Evolutionary conservation across 176 grass and related monocot species (phyloP), one percentile per base, ranked within the genome.

Genomic region (Dendrocalamus sinicus): DNA sequence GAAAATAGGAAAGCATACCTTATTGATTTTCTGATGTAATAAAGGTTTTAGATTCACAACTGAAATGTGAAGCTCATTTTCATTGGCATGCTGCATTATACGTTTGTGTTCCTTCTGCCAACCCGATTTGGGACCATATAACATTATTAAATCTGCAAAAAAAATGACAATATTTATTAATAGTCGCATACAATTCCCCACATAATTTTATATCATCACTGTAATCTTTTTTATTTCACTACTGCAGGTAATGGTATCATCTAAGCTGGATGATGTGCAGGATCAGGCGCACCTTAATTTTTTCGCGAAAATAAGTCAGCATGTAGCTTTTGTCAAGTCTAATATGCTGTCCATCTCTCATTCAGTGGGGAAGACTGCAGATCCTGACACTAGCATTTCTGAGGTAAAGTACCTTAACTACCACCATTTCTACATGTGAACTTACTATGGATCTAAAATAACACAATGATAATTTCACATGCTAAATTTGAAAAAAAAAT

Each of bases 231-330:
- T 75, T 28, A 77, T 79, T 80, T 80, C 19, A 28, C 11, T 92
- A 58, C 23, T 88, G 37, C 76, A 97, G 95, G 91, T 97, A 54
- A 87, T 91, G 87, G 84, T 88, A 65, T 93, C 95, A 60, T 89
- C 95, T 40, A 91, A 94, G 89, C 71, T 92, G 45, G 90, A 90
- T 79, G 88, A 95, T 95, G 63, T 72, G 12, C 84, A 72, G 53
- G 89, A 95, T 84, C 39, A 83, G 57, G 84, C 71, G 80, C 80
- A 76, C 77, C 79, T 70, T 48, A 62, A 69, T 71, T 75, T 97
- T 76, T 95, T 95, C 20, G 72, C 85, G 3, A 83, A 58, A 72
- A 48, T 97, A 85, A 91, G 76, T 74, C 81, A 77, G 28, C 89
- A 75, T 72, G 75, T 95, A 81, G 86, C 85, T 57, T 87, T 81